Evolutionary conservation across 2,329 filamentous ascomycete genomes (phyloP), one percentile per base, ranked within the genome.

Genomic region (Chaetomiaceae sp.): DNA sequence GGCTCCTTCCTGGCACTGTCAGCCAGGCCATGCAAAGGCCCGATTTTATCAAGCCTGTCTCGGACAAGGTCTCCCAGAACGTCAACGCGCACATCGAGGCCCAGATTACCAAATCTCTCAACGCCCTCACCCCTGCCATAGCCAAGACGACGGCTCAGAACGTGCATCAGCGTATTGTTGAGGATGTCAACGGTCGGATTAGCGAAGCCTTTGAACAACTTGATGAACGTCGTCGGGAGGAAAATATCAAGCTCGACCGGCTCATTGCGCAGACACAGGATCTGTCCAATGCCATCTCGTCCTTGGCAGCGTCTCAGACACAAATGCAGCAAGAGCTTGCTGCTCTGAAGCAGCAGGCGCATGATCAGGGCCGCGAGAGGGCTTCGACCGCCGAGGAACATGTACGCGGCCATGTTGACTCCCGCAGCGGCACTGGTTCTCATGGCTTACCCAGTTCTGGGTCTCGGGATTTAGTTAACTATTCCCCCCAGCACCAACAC

Each of bases 21-120:
- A 73, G 75, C 42, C 80, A 82, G 58, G 82, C 87, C 20, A 69
- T 96, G 48, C 85, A 89, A 64, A 87, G 86, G 59, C 83, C 84
- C 10, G 85, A 91, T 44, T 75, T 94, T 34, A 74, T 89, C 58
- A 86, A 86, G 63, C 73, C 79, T 6, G 81, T 96, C 50, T 80
- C 86, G 4, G 89, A 95, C 48, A 80, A 84, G 46, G 79, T 95
- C 30, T 76, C 83, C 2, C 80, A 81, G 59, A 82, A 80, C 44
- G 78, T 96, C 27, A 74, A 81, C 4, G 72, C 80, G 38, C 82
- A 81, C 50, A 76, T 96, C 25, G 87, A 95, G 63, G 77, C 81
- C 51, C 84, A 88, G 52, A 76, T 95, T 44, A 70, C 79, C 13
- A 75, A 76, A 32, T 74, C 80, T 9, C 69, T 92, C 33, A 77